Base-by-base conservation (phyloP, 2,329 filamentous ascomycete genomes). In the Thielaviopsis populi region DNA sequence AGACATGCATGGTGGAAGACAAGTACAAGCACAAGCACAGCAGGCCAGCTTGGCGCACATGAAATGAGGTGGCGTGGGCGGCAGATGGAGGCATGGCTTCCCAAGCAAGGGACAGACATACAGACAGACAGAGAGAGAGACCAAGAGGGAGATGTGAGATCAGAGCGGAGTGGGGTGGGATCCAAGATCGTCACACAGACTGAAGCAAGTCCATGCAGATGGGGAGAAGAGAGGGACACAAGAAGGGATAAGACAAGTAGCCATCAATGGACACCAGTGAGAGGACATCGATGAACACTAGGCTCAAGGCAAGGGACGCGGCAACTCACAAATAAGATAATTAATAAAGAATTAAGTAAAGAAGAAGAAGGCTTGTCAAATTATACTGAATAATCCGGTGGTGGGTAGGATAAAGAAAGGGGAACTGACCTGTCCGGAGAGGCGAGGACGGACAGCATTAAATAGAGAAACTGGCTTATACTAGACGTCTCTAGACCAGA, bases 331-430 rank as follows among this genome's bases (percentile, higher is more conserved):
- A 50, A 50, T 50, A 50, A 60, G 58, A 27, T 15, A 33, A 56
- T 56, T 61, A 61, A 61, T 61, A 61, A 37, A 56, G 41, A 43
- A 63, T 41, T 63, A 63, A 46, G 22, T n/a, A 54, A 56, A 40
- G 24, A 63, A 56, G 48, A 63, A 63, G 24, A 42, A 40, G 46
- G 50, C 37, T 42, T 56, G 61, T 63, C 61, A 56, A 50, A 63
- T 43, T 54, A 58, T 33, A 63, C 41, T 30, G 5, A 19, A 24
- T 15, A 63, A 30, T 43, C 42, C 27, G 37, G 40, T 63, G 61
- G 48, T 63, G 22, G 27, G 41, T 10, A 37, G 33, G n/a, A 33
- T 22, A 46, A n/a, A 41, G 13, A 17, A 58, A 11, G 22, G 30
- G 17, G 53, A 37, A 37, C 7, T 37, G 19, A 1, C 24, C 15